Percentiles rank a stretch among this genome's conserved stretches.
Conservation (phyloP, 2,329 filamentous ascomycete genomes). For the Periconia macrospinosa region DNA sequence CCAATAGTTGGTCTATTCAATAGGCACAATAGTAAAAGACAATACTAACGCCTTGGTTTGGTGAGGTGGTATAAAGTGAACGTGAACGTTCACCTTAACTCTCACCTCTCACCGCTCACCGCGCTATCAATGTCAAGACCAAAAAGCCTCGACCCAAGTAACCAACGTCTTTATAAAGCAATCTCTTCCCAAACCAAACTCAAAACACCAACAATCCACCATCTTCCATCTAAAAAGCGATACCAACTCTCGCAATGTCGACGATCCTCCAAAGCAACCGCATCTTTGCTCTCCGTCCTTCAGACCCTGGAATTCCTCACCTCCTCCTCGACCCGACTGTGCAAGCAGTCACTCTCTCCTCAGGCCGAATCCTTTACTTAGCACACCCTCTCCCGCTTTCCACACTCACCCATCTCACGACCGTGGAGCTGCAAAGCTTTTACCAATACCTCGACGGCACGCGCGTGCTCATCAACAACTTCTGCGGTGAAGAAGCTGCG, state of each 20-base stretch:
- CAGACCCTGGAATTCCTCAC: background rate
- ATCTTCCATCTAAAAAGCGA: too few species aligned
- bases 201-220: too few species aligned
- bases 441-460: background rate
- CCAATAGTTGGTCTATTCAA: too few species aligned
- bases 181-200: too few species aligned
- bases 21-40: too few species aligned
- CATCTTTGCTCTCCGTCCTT: slow-evolving; percentile 6
- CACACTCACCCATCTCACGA: background rate
- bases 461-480: background rate
- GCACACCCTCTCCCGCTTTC: background rate
- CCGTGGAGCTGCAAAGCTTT: background rate
- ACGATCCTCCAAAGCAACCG: background rate
- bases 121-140: too few species aligned
- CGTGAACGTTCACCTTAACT: too few species aligned
- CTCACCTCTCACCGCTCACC: too few species aligned
- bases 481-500: background rate
- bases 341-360: slow-evolving; percentile 4
- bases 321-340: background rate
- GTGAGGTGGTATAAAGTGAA: too few species aligned
- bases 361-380: slow-evolving; percentile 3
- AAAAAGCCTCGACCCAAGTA: too few species aligned
- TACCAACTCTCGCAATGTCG: background rate
- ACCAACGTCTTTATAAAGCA: too few species aligned
- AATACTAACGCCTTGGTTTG: too few species aligned